Conservation (phyloP, 2,329 filamentous ascomycete species). For the Phaeoacremonium minimum region DNA sequence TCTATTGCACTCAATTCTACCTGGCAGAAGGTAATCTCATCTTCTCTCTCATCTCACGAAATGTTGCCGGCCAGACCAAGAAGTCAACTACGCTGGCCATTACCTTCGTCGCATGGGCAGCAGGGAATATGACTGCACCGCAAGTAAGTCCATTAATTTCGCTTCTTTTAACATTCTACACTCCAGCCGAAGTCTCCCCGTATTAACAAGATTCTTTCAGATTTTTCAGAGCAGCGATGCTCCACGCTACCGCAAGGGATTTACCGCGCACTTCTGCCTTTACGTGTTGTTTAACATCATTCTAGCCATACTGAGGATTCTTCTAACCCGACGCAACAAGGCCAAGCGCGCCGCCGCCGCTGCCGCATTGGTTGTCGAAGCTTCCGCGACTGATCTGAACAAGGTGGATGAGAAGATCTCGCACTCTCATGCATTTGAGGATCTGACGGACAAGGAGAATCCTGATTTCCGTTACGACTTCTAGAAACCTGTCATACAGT, state of each 20-base stretch:
- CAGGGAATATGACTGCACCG: conserved; percentile 36
- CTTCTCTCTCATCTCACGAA: conserved; percentile 33
- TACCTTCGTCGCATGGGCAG: conserved; percentile 34
- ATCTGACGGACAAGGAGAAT: conserved; percentile 14
- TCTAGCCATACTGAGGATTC: conserved; percentile 15
- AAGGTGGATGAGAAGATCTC: conserved; percentile 8
- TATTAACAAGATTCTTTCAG: too few species aligned
- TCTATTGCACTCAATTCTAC: conserved; percentile 40
- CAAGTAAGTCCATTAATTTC: conserved; percentile 17
- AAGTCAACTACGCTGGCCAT: conserved; percentile 34
- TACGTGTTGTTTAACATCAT: conserved; percentile 26
- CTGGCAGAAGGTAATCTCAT: conserved; percentile 34
- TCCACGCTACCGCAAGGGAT: conserved; percentile 19
- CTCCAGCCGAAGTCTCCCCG: rapidly evolving
- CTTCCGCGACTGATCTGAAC: neutral
- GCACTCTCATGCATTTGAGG: conserved; percentile 12
- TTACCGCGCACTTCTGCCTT: conserved; percentile 26
- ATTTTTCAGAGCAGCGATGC: conserved; percentile 15
- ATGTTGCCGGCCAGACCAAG: conserved; percentile 38
- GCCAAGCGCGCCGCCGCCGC: conserved; percentile 8
- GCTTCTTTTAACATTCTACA: neutral
- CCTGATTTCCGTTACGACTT: conserved; percentile 12
- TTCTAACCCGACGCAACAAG: conserved; percentile 17
- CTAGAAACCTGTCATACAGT: neutral
- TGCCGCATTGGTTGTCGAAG: neutral